Conservation (phyloP, 106 monocot genomes). For the Phalaenopsis aphrodite region DNA sequence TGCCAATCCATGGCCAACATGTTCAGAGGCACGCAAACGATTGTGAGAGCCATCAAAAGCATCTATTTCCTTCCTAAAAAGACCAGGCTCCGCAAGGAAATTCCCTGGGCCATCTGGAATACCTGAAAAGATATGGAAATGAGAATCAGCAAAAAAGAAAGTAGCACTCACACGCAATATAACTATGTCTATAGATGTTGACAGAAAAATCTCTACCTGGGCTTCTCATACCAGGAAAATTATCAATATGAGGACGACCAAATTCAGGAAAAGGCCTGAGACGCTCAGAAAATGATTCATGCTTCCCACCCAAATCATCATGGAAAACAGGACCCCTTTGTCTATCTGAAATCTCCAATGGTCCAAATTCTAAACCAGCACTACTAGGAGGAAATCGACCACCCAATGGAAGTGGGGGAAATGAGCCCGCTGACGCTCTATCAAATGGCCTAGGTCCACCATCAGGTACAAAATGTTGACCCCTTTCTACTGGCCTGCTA, state of each 20-base stretch:
- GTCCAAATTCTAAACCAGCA: slow-evolving; percentile 15
- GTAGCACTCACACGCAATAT: background rate
- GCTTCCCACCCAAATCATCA: slow-evolving; percentile 34
- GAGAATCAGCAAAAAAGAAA: background rate
- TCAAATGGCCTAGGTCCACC: slow-evolving; percentile 27
- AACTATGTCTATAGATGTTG: background rate
- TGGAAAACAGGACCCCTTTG: slow-evolving; percentile 17
- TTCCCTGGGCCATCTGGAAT: background rate
- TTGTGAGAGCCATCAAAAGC: slow-evolving; percentile 1
- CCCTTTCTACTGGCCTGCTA: slow-evolving; percentile 34
- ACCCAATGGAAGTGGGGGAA: slow-evolving; percentile 20
- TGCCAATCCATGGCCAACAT: background rate
- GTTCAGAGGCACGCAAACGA: background rate
- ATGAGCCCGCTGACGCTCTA: slow-evolving; percentile 4
- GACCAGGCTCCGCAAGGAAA: background rate
- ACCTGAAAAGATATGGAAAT: background rate
- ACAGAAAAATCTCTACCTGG: slow-evolving; percentile 10
- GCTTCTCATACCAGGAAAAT: slow-evolving; percentile 31
- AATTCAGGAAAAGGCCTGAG: slow-evolving; percentile 30
- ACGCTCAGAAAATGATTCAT: slow-evolving; percentile 25
- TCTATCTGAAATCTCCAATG: slow-evolving; percentile 21
- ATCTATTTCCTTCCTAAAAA: slow-evolving; percentile 11
- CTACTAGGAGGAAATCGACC: slow-evolving; percentile 17
- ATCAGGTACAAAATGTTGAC: slow-evolving; percentile 10
- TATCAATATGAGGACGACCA: slow-evolving; percentile 32